phyloP scores from a whole-genome alignment of 345 rosid species.

The Eucalyptus coolabah region DNA sequence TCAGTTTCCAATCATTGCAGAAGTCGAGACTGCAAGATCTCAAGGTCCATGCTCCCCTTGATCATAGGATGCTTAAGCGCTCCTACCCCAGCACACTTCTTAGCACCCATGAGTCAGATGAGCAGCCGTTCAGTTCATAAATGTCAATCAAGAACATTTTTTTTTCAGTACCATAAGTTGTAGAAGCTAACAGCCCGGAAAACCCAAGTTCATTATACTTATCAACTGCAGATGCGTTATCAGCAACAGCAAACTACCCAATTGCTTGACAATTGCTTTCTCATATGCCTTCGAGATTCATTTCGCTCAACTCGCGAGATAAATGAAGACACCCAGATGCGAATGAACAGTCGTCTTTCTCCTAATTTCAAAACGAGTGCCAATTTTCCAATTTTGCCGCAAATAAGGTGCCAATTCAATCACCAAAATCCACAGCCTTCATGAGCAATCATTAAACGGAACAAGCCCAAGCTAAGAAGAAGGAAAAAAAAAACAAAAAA shows the following conservation, averaged over 20 bases:
- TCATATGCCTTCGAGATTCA: not conserved
- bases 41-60: not conserved
- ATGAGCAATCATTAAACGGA: accelerated
- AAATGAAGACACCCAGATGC: not conserved
- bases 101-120: not conserved
- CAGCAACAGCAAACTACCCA: not conserved
- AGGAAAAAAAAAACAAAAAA: not conserved
- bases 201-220: not conserved
- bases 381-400: not conserved
- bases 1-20: not conserved
- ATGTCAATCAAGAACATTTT: not conserved
- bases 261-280: not conserved
- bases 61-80: not conserved
- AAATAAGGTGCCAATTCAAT: not conserved
- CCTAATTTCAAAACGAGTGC: not conserved
- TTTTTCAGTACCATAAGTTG: not conserved
- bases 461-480: not conserved
- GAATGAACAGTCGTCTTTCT: not conserved
- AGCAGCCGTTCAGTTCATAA: not conserved
- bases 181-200: not conserved
- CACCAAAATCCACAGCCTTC: not conserved
- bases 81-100: not conserved
- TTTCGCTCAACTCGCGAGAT: not conserved
- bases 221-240: not conserved
- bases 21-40: not conserved